Conservation (phyloP, 169 alveolate genomes). For the Cryptosporidium parvum region DNA sequence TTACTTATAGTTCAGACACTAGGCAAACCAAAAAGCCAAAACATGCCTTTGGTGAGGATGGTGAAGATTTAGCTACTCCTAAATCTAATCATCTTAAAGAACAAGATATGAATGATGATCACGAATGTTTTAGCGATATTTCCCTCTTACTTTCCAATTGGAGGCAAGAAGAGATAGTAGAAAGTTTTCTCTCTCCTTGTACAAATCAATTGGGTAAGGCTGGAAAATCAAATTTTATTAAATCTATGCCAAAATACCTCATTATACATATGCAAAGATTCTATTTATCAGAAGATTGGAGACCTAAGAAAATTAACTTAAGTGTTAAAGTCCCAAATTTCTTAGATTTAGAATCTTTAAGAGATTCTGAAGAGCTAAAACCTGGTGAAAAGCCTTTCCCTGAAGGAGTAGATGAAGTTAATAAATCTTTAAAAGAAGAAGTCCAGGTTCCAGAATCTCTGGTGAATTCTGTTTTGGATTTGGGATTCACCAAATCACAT, state of each 20-base stretch:
- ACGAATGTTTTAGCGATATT: slow-evolving; percentile 2
- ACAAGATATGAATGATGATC: neutral
- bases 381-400: slow-evolving; percentile 77
- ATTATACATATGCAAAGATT: slow-evolving; percentile 79
- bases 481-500: slow-evolving; percentile 46
- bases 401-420: slow-evolving; percentile 2
- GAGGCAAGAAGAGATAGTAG: slow-evolving; percentile 37
- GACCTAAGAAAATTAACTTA: slow-evolving; percentile 77
- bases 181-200: slow-evolving; percentile 46
- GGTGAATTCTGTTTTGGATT: slow-evolving; percentile 16
- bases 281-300: slow-evolving; percentile 81
- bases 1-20: neutral
- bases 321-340: slow-evolving; percentile 80
- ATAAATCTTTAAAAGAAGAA: neutral
- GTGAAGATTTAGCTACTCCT: neutral
- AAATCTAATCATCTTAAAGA: neutral
- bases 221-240: slow-evolving; percentile 17
- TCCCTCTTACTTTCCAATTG: slow-evolving; percentile 11
- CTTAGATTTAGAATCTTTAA: slow-evolving; percentile 78
- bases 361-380: slow-evolving; percentile 77
- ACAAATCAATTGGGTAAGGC: slow-evolving; percentile 27
- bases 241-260: slow-evolving; percentile 78
- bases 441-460: slow-evolving; percentile 8
- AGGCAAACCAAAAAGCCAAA: slow-evolving; percentile 35
- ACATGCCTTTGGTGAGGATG: slow-evolving; percentile 5